Evolutionary conservation across 306 rosid species (phyloP).

Genomic region (Vigna reflexopilosa): DNA sequence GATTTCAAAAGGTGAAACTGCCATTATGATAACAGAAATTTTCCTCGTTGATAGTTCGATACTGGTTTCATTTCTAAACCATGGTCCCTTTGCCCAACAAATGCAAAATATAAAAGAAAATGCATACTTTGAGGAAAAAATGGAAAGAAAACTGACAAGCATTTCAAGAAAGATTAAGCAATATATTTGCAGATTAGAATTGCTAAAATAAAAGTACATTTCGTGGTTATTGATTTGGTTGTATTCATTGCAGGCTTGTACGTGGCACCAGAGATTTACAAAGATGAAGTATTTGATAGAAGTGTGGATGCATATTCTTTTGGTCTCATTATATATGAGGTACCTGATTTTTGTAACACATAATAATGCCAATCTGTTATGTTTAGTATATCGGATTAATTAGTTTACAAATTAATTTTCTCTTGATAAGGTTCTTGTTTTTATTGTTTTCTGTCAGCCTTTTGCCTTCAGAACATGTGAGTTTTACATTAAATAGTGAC

Average conservation of each 20-base stretch:
- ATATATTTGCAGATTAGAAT: conserved; percentile 25
- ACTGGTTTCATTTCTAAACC: neutral
- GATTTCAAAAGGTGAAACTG: conserved; percentile 1
- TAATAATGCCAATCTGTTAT: conserved; percentile 33
- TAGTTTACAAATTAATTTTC: conserved; percentile 27
- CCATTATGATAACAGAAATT: conserved; percentile 11
- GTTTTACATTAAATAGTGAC: neutral
- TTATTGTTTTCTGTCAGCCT: conserved; percentile 20
- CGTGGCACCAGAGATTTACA: conserved; percentile 91
- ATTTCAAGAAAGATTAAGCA: conserved; percentile 30
- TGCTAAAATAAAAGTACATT: conserved; percentile 15
- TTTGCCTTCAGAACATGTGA: conserved; percentile 25
- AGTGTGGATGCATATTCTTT: conserved; percentile 89
- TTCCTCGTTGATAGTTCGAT: conserved; percentile 15
- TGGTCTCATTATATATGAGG: conserved; percentile 93
- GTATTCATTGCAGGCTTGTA: conserved; percentile 68
- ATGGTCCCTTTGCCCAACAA: conserved; percentile 29
- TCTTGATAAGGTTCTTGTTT: conserved; percentile 30
- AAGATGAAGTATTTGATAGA: conserved; percentile 76
- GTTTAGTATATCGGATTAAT: conserved; percentile 21
- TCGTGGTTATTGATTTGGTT: conserved; percentile 41
- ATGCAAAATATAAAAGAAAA: conserved; percentile 26
- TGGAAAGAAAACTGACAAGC: conserved; percentile 13
- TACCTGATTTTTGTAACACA: conserved; percentile 40
- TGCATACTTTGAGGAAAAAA: neutral